These are phyloP conservation scores for Fragaria nilgerrensis DNA, from an alignment of 306 rosid species.

Conservation along the genomic window DNA sequence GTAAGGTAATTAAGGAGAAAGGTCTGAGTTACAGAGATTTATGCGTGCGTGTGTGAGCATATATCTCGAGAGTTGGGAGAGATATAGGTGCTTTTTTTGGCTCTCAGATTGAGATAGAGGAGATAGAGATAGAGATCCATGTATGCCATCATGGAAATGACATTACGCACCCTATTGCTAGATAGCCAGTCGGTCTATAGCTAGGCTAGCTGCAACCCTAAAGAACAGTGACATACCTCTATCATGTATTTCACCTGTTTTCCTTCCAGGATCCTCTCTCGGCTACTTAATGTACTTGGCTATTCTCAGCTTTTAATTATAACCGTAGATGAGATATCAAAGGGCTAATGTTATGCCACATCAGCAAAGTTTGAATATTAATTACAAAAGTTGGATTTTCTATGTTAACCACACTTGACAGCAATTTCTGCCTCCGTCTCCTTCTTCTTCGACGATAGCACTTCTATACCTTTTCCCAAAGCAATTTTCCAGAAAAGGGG, in stretches of 20 bases:
- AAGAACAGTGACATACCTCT: neutral
- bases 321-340: too few relatives aligned
- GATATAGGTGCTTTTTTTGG: neutral
- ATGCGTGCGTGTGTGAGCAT: slow-evolving; percentile 45
- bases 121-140: neutral
- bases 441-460: too few relatives aligned
- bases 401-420: too few relatives aligned
- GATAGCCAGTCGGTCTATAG: neutral
- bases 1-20: slow-evolving; percentile 28
- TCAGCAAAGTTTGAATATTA: too few relatives aligned
- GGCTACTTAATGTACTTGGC: too few relatives aligned
- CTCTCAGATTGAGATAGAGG: neutral
- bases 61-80: slow-evolving; percentile 4
- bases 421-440: too few relatives aligned
- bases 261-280: too few relatives aligned
- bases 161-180: neutral
- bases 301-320: too few relatives aligned
- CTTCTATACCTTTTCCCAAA: too few relatives aligned
- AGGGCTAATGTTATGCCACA: too few relatives aligned
- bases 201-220: neutral
- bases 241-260: neutral
- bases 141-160: neutral
- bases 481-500: too few relatives aligned
- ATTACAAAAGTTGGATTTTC: too few relatives aligned
- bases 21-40: slow-evolving; percentile 25